Conservation (phyloP, 495 filamentous ascomycete species). For the Chlorociboria aeruginascens region DNA sequence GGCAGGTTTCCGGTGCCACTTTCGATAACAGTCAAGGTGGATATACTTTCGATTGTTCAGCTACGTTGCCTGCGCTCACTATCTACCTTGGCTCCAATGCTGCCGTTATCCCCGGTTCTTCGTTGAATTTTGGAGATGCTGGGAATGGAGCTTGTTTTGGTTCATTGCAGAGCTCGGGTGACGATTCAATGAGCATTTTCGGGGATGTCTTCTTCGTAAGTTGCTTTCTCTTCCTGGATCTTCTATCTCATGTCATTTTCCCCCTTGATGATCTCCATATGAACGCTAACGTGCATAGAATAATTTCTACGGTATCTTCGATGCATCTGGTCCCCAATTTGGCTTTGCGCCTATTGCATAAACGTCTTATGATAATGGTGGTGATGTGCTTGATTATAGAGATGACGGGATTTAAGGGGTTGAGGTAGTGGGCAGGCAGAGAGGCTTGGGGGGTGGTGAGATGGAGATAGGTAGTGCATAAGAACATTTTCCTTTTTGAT, state of each 20-base stretch:
- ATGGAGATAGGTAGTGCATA: not conserved
- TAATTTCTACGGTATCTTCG: slow-evolving; percentile 54
- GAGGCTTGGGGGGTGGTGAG: not conserved
- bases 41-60: slow-evolving; percentile 53
- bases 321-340: slow-evolving; percentile 30
- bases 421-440: not conserved
- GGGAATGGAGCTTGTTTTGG: slow-evolving; percentile 46
- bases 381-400: not conserved
- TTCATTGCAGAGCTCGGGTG: slow-evolving; percentile 49
- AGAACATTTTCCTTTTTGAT: not conserved
- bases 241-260: no score
- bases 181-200: slow-evolving; percentile 56
- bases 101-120: slow-evolving; percentile 40
- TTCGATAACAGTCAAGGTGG: slow-evolving; percentile 39
- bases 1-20: slow-evolving; percentile 41
- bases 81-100: slow-evolving; percentile 34
- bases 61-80: slow-evolving; percentile 49
- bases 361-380: not conserved
- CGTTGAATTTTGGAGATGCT: slow-evolving; percentile 41
- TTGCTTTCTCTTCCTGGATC: no score
- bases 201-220: slow-evolving; percentile 57
- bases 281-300: slow-evolving; percentile 40
- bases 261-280: no score
- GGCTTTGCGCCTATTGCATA: slow-evolving; percentile 13
- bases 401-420: not conserved